Evolutionary conservation across 768 basidiomycete genomes (phyloP).

Genomic region (Tubosaeta brunneosetosa): DNA sequence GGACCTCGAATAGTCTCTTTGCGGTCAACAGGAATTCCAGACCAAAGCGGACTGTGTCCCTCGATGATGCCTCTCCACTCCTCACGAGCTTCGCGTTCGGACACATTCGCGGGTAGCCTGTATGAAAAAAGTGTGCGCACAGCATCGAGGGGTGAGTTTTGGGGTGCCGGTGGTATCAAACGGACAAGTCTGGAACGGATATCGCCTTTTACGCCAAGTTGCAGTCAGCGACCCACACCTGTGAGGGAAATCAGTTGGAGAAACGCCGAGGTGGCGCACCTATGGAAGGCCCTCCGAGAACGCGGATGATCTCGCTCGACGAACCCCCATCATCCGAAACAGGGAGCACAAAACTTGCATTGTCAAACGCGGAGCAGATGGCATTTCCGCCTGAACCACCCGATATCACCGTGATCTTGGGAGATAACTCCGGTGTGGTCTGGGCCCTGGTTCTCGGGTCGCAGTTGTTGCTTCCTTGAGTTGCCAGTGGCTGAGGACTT

Average conservation of each 20-base stretch:
- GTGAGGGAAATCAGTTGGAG: slow-evolving; percentile 11
- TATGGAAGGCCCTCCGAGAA: slow-evolving; percentile 82
- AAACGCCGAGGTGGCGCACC: slow-evolving; percentile 38
- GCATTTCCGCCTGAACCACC: slow-evolving; percentile 95
- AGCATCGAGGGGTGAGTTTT: slow-evolving; percentile 59
- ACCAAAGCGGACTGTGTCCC: slow-evolving; percentile 76
- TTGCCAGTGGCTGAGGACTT: slow-evolving; percentile 17
- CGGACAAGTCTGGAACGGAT: slow-evolving; percentile 87
- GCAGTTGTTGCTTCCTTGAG: slow-evolving; percentile 7
- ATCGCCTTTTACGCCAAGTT: slow-evolving; percentile 50
- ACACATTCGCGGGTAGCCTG: slow-evolving; percentile 64
- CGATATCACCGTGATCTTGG: slow-evolving; percentile 72
- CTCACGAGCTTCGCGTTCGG: slow-evolving; percentile 75
- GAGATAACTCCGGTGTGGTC: slow-evolving; percentile 7
- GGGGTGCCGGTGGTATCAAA: slow-evolving; percentile 66
- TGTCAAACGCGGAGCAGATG: slow-evolving; percentile 78
- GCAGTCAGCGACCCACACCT: slow-evolving; percentile 2
- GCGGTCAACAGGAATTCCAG: slow-evolving; percentile 80
- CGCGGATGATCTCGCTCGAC: slow-evolving; percentile 90
- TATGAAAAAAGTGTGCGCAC: slow-evolving; percentile 77
- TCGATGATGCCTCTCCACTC: slow-evolving; percentile 92
- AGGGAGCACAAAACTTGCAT: slow-evolving; percentile 80
- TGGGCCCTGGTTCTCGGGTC: not conserved
- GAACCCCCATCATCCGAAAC: slow-evolving; percentile 96
- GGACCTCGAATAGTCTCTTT: slow-evolving; percentile 88